Evolutionary conservation across 1,284 basidiomycete species (phyloP), one percentile per base, ranked within the genome.

Genomic region (Ganoderma boninense): DNA sequence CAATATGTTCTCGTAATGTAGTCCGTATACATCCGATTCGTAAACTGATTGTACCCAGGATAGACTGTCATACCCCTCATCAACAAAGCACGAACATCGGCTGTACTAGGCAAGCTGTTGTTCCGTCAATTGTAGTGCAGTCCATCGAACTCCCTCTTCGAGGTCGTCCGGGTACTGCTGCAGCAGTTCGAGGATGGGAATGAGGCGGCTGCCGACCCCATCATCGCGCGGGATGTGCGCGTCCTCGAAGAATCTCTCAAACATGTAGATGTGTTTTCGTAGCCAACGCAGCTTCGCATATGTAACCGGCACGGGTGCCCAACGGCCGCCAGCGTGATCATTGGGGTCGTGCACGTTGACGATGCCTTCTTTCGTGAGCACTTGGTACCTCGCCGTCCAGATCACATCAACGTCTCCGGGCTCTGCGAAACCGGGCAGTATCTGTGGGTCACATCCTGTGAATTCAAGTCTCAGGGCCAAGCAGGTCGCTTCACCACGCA

Each of bases 211-310:
- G 23, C 73, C 69, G 4, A 62, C 20, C 0, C 73, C 73, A 13
- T 71, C 73, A 52, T 65, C 67, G 29, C 65, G 67, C 16, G 70
- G 70, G 32, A 69, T 56, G 40, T 69, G 43, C 14, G 60, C 73
- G 32, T 74, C 71, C 43, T 74, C 73, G 42, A 74, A 72, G 61
- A 68, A 74, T 38, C 65, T 64, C 23, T 68, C 73, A 26, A 74
- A 74, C 40, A 44, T 65, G 32, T 54, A 46, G 2, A 70, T 62
- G 20, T 65, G 40, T 43, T 42, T 38, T 13, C 52, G 64, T 62
- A 70, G 43, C 44, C 49, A 61, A n/a, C 40, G 42, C 42, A 65
- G 16, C 10, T 35, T 65, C 5, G 40, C 16, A 13, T 54, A 42
- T 20, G 67, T 57, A 43, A 62, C 64, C 66, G 65, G 23, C 26